Evolutionary conservation across 164 flowering plant species (phyloP), one percentile per base, ranked within the genome.

Genomic region (Dillenia suffruticosa): DNA sequence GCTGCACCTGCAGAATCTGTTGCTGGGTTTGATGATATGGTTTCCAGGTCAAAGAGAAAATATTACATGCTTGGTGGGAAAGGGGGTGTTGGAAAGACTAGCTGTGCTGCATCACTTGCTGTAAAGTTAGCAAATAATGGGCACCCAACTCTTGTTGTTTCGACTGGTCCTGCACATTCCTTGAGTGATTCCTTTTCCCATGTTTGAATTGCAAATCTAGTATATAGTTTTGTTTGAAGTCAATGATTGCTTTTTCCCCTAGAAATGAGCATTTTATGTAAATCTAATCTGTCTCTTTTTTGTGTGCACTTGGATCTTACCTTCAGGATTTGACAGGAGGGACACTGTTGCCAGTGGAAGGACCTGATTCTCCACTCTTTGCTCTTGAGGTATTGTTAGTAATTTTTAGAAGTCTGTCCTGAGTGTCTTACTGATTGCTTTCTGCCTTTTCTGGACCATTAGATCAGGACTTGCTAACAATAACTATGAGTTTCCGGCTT

Each of bases 131-230:
- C 98, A 16, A 93, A 79, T 58, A 69, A 70, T 63, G 98, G 97
- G 32, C 97, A 90, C 63, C 94, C 97, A 19, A 92, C 97, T 51
- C 73, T 92, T 26, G 90, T 92, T 10, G 97, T 92, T 51, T 92
- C 98, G n/a, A 92, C 98, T 43, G 98, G 90, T 70, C 98, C 98
- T 50, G 98, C 97, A 13, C 99, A 94, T 71, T 94, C 99, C 3
- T 76, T 94, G 73, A 94, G 99, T 69, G 99, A 94, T 73, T 94
- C 98, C 47, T 94, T 94, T 82, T 91, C 87, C 43, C 97, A 90
- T 90, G 95, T 88, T 56, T 10, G 13, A 49, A 65, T 32, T 32
- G 40, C 40, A 32, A 4, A 32, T 5, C 40, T 32, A 32, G 40
- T 32, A 32, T 32, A 32, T 44, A 12, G 5, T 32, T 32, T 32